Percentiles rank a stretch among this genome's conserved stretches.
phyloP scores from a whole-genome alignment of 2,329 filamentous ascomycete species.

The Penicillium sp. region DNA sequence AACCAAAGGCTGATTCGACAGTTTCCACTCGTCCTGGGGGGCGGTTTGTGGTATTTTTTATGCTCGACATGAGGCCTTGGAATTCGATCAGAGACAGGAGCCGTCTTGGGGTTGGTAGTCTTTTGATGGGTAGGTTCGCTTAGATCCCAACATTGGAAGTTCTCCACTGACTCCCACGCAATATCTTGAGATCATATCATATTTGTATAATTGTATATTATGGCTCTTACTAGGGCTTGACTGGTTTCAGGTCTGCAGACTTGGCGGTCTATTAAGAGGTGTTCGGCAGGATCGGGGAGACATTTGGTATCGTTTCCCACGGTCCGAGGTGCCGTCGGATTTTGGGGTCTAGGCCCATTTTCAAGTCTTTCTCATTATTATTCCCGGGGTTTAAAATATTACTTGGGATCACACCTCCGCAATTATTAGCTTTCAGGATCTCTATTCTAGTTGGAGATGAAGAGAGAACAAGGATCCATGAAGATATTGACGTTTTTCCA shows the following conservation, averaged over 20 bases:
- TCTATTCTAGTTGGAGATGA: background rate
- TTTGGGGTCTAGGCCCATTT: no score
- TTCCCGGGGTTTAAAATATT: background rate
- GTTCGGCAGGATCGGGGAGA: background rate
- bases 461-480: background rate
- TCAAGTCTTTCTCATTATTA: no score
- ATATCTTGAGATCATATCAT: background rate
- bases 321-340: background rate
- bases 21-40: constrained; percentile 17
- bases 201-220: background rate
- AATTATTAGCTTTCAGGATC: background rate
- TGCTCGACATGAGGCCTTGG: constrained; percentile 5
- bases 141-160: no score
- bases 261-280: background rate
- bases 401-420: background rate
- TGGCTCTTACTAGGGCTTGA: no score
- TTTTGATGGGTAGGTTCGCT: no score
- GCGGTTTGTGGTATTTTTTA: constrained; percentile 13
- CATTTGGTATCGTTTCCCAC: background rate
- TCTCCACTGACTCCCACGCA: no score
- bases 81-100: constrained; percentile 16
- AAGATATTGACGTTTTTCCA: background rate
- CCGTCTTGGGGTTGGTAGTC: background rate
- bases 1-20: background rate
- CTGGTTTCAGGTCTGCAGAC: no score